Percentiles rank a stretch among this genome's conserved stretches.
Evolutionary conservation across 139 green algal species (phyloP).

Genomic region (Closterium sp.): DNA sequence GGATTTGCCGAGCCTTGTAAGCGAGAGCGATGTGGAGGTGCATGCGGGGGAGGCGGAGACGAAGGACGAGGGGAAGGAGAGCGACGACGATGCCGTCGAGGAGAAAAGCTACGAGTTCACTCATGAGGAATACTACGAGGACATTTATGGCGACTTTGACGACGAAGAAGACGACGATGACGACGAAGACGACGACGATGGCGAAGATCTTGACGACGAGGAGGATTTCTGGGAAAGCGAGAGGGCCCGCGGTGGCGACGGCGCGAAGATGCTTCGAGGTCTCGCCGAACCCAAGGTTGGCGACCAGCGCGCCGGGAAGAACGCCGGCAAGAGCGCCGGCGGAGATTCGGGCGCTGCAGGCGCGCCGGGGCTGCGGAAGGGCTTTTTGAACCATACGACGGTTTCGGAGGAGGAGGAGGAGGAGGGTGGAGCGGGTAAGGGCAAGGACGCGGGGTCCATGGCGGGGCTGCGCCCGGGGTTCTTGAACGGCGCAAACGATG

Average conservation of each 20-base stretch:
- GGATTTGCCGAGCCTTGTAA: neutral
- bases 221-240: neutral
- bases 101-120: neutral
- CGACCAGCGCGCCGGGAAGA: neutral
- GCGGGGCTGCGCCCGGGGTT: neutral
- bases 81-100: neutral
- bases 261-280: neutral
- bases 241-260: neutral
- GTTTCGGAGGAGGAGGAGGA: neutral
- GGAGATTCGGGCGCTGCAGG: neutral
- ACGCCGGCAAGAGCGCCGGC: neutral
- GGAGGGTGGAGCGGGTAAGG: neutral
- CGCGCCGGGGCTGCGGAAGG: neutral
- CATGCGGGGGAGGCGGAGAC: neutral
- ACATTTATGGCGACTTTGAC: neutral
- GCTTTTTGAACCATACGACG: neutral
- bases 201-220: neutral
- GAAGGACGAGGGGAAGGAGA: neutral
- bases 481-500: neutral
- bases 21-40: neutral
- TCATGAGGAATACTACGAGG: neutral
- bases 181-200: neutral
- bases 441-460: neutral
- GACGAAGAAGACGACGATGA: neutral
- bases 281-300: neutral